Base-by-base conservation (phyloP, 2,329 filamentous ascomycete species). In the Daldinia sp. region DNA sequence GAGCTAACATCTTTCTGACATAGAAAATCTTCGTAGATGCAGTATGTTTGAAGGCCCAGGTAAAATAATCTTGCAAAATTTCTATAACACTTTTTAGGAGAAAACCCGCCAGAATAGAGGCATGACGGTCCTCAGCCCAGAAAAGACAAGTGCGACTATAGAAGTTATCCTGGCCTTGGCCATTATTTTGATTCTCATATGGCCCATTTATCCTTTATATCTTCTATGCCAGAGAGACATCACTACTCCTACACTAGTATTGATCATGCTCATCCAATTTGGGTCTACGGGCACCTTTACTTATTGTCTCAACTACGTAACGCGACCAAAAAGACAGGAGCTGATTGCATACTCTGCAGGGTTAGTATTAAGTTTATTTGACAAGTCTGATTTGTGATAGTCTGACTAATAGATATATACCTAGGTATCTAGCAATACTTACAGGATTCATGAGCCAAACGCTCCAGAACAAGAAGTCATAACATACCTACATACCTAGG, bases 221-320 rank as follows among this genome's bases (percentile, higher is more conserved):
- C 13, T 10, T 18, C 26, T 71, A n/a, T 67, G 63, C 42, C 61
- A 63, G 26, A 46, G 61, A 9, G 61, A 65, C 4, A 63, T 69
- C 18, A 69, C 69, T 5, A 44, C 15, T 10, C 7, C 18, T 1
- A 60, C 50, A 13, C 18, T 71, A 6, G 39, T 51, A 5, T 50
- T 28, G 4, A 65, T 69, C 13, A 69, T 71, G 67, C 55, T 71
- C n/a, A 63, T 67, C 12, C 69, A 67, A n/a, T 12, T 67, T 3
- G 54, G 15, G 0, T 71, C 65, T 18, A 69, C 67, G 0, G 48
- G 66, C 15, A 0, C 63, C 41, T 71, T 71, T 12, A 57, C 59
- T 7, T 26, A 13, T 15, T 67, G 53, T 33, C 61, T 69, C 48
- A 67, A 51, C 5, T 71, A 44, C 15, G 18, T 69, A 13, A 61